A percentile compares a stretch with the other conserved stretches of the same genome.
These are phyloP conservation scores for Penicillium goetzii DNA, from an alignment of 495 filamentous ascomycete genomes.

Conservation along the genomic window DNA sequence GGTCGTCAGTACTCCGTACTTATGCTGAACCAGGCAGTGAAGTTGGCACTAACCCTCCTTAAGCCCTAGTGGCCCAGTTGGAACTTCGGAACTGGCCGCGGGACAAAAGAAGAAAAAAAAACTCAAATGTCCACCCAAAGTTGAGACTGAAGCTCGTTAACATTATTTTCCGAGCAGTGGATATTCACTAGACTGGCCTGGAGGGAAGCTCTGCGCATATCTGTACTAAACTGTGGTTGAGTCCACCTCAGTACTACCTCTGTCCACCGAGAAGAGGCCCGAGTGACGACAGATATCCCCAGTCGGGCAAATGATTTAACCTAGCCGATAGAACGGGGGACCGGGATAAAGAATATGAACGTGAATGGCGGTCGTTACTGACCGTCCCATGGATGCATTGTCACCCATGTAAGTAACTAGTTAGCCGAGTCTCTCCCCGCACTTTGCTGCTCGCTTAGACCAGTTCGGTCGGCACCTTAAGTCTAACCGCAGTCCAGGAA, in stretches of 20 bases:
- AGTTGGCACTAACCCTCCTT: not conserved
- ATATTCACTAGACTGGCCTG: not conserved
- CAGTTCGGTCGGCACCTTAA: not conserved
- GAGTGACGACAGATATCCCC: slow-evolving; percentile 15
- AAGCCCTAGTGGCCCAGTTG: not conserved
- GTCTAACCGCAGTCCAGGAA: not conserved
- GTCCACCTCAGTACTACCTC: slow-evolving; percentile 3
- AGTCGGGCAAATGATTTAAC: slow-evolving; percentile 10
- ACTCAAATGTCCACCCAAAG: not conserved
- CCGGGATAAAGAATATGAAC: not conserved
- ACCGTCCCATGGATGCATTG: slow-evolving; percentile 18
- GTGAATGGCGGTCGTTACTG: not conserved
- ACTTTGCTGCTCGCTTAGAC: slow-evolving; percentile 16
- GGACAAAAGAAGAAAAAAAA: slow-evolving; percentile 1
- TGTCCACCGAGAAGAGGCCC: slow-evolving; percentile 3
- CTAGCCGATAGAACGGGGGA: not conserved
- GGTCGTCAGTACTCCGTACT: not conserved
- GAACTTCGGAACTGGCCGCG: slow-evolving; percentile 11
- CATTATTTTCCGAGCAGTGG: slow-evolving; percentile 1
- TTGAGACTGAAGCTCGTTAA: slow-evolving; percentile 2
- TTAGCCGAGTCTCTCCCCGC: slow-evolving; percentile 26
- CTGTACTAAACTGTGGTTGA: not conserved
- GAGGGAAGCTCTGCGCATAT: not conserved
- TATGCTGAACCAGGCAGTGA: slow-evolving; percentile 1
- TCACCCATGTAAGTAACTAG: not conserved